phyloP scores from a whole-genome alignment of 2,329 filamentous ascomycete species.

The Colletotrichum sidae region DNA sequence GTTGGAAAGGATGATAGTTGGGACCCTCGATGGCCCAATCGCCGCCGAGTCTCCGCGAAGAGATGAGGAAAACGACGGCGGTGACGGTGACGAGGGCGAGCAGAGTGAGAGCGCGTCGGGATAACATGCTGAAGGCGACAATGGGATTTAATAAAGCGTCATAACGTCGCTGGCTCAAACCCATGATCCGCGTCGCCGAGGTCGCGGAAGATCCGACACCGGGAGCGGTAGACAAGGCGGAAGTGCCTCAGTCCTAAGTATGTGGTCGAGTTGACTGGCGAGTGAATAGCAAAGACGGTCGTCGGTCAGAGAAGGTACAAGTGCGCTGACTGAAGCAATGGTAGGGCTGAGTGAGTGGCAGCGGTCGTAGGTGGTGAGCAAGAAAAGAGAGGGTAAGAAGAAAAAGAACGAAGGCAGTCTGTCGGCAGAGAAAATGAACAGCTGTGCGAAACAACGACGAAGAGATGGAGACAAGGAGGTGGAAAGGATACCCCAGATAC shows the following conservation, averaged over 20 bases:
- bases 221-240: not conserved
- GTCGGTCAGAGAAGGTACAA: not conserved
- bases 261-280: too few relatives aligned
- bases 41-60: constrained; percentile 45
- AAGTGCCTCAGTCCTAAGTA: not conserved
- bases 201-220: not conserved
- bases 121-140: constrained; percentile 41
- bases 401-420: not conserved
- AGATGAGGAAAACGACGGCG: constrained; percentile 47
- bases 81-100: constrained; percentile 44
- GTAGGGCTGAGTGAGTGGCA: too few relatives aligned
- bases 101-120: constrained; percentile 44
- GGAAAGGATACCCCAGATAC: constrained; percentile 10
- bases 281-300: too few relatives aligned
- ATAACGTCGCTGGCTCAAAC: constrained; percentile 30
- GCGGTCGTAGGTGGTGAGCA: not conserved
- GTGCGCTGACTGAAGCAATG: too few relatives aligned
- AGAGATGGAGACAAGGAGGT: not conserved
- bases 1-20: constrained; percentile 40
- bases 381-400: not conserved
- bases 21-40: constrained; percentile 45
- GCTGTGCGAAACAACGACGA: constrained; percentile 9
- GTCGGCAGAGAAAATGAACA: not conserved
- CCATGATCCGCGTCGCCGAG: constrained; percentile 21
- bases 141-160: constrained; percentile 28